Percentiles rank a stretch among this genome's conserved stretches.
phyloP scores from a whole-genome alignment of 495 filamentous ascomycete species.

The Aspergillus sparsus region DNA sequence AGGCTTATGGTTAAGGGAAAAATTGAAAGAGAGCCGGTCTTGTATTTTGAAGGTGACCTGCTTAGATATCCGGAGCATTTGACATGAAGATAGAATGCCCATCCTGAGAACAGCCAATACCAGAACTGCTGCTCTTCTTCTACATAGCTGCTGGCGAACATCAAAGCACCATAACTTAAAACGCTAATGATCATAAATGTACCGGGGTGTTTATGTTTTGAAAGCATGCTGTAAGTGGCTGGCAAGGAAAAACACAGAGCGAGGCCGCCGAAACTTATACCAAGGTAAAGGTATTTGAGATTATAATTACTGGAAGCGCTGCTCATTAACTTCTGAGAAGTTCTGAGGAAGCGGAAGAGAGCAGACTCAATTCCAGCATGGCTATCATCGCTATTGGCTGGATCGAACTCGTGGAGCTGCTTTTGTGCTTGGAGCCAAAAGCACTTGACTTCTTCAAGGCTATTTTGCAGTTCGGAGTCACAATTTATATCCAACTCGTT shows the following conservation, averaged over 20 bases:
- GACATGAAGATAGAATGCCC: slow-evolving; percentile 66
- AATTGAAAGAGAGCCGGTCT: not conserved
- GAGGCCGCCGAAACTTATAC: slow-evolving; percentile 50
- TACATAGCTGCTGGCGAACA: slow-evolving; percentile 97
- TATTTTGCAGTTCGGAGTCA: slow-evolving; percentile 34
- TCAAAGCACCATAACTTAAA: slow-evolving; percentile 74
- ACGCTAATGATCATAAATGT: slow-evolving; percentile 40
- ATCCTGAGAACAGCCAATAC: slow-evolving; percentile 86
- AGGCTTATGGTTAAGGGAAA: slow-evolving; percentile 13
- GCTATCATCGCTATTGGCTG: slow-evolving; percentile 2
- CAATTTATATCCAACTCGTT: slow-evolving; percentile 43
- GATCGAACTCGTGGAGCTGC: slow-evolving; percentile 19
- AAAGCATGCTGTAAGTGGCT: slow-evolving; percentile 26
- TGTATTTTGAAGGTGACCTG: not conserved
- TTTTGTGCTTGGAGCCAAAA: slow-evolving; percentile 54
- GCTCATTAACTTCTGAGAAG: slow-evolving; percentile 75
- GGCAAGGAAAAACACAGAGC: slow-evolving; percentile 42
- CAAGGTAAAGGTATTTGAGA: slow-evolving; percentile 57
- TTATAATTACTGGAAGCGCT: slow-evolving; percentile 91
- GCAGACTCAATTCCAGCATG: slow-evolving; percentile 26
- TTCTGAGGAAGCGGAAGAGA: slow-evolving; percentile 58
- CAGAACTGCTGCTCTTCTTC: slow-evolving; percentile 99
- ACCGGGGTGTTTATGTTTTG: slow-evolving; percentile 26
- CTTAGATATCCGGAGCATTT: slow-evolving; percentile 38
- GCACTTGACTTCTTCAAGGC: slow-evolving; percentile 64